Evolutionary conservation across 805 yeast genomes (phyloP).

Genomic region (Groenewaldozyma salmanticensis): DNA sequence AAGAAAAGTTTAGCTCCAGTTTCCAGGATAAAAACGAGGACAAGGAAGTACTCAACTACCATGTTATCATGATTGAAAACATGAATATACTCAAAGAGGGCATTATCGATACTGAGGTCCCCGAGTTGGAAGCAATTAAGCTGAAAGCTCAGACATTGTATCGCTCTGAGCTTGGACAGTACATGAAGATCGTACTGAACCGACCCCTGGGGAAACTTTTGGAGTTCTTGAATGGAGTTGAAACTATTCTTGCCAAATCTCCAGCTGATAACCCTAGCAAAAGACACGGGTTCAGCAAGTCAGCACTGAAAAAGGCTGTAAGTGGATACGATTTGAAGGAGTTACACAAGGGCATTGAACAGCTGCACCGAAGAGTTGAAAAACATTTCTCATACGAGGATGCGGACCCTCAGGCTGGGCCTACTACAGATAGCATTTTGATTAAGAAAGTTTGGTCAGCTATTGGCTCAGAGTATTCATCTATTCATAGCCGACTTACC

Average conservation of each 20-base stretch:
- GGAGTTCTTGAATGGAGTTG: conserved; percentile 56
- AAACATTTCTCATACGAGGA: conserved; percentile 37
- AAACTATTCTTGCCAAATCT: conserved; percentile 36
- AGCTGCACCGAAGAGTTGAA: conserved; percentile 46
- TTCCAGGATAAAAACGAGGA: conserved; percentile 20
- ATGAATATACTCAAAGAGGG: conserved; percentile 41
- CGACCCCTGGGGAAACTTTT: conserved; percentile 59
- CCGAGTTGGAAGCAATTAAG: conserved; percentile 6
- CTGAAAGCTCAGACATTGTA: conserved; percentile 12
- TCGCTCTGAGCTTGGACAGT: conserved; percentile 26
- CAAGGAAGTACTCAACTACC: conserved; percentile 31
- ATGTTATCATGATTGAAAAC: conserved; percentile 43
- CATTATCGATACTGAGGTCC: conserved; percentile 9
- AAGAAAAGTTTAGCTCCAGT: conserved; percentile 7
- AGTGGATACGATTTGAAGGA: conserved; percentile 50
- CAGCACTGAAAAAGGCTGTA: conserved; percentile 48
- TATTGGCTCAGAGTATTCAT: conserved; percentile 52
- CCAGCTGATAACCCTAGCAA: conserved; percentile 37
- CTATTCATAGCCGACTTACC: conserved; percentile 44
- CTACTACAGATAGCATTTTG: conserved; percentile 27
- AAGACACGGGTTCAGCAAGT: conserved; percentile 55
- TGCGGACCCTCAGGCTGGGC: conserved; percentile 15
- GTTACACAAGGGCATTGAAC: conserved; percentile 43
- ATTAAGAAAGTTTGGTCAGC: conserved; percentile 61
- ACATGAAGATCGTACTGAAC: conserved; percentile 38